Percentiles rank a stretch among this genome's conserved stretches.
Evolutionary conservation across 345 rosid genomes (phyloP).

Genomic region (Psidium friedrichsthalianum): DNA sequence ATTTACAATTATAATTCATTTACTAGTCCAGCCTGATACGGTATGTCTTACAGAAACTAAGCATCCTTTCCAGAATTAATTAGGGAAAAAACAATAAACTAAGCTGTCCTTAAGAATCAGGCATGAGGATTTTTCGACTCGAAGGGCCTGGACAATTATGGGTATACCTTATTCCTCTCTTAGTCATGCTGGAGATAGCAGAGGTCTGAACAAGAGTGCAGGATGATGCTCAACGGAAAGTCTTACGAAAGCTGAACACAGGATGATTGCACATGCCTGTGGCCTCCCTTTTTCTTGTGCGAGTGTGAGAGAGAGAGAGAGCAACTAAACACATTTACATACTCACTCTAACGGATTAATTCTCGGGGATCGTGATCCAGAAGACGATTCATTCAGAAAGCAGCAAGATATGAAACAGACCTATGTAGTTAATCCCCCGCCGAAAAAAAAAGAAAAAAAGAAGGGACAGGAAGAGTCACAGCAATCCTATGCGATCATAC

Average conservation of each 20-base stretch:
- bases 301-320: not conserved
- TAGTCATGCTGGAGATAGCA: not conserved
- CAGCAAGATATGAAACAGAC: not conserved
- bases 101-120: not conserved
- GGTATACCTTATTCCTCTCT: not conserved
- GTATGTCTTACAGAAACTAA: not conserved
- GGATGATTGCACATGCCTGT: not conserved
- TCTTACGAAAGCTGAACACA: not conserved
- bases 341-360: not conserved
- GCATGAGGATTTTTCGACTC: not conserved
- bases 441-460: not conserved
- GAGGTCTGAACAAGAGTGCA: not conserved
- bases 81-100: not conserved
- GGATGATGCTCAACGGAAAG: not conserved
- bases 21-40: not conserved
- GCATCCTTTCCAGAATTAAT: not conserved
- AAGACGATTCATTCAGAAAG: not conserved
- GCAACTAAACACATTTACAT: not conserved
- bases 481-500: not conserved
- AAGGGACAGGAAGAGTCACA: not conserved
- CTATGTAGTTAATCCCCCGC: not conserved
- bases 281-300: not conserved
- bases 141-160: not conserved
- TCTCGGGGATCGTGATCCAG: not conserved
- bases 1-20: no score